phyloP scores from a whole-genome alignment of 1,284 basidiomycete species.

The Melanopsichium pennsylvanicum region DNA sequence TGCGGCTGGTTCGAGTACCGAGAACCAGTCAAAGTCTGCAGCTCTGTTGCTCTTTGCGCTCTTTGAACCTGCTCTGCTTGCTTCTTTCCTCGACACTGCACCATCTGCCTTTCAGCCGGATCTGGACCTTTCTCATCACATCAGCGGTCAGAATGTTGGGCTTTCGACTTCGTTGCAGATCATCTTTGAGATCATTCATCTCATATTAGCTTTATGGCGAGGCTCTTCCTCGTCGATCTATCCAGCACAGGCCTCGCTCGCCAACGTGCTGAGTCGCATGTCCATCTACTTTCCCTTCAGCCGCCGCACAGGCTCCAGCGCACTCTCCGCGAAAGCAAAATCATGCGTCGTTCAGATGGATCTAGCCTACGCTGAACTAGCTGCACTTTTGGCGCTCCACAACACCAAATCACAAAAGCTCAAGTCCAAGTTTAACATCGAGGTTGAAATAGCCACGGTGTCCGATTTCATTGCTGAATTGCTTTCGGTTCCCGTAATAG shows the following conservation, averaged over 20 bases:
- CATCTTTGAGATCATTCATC: constrained; percentile 29
- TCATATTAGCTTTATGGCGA: constrained; percentile 39
- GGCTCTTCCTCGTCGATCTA: constrained; percentile 6
- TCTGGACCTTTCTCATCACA: constrained; percentile 31
- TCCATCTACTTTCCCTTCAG: constrained; percentile 54
- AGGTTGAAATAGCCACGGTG: constrained; percentile 34
- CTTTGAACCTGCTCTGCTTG: constrained; percentile 21
- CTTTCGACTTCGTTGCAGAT: constrained; percentile 34
- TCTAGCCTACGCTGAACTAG: constrained; percentile 45
- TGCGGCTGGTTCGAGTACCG: not conserved
- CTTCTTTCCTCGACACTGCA: constrained; percentile 45
- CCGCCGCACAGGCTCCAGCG: constrained; percentile 23
- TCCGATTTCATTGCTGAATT: constrained; percentile 33
- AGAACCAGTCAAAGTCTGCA: constrained; percentile 10
- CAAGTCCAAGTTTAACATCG: constrained; percentile 38
- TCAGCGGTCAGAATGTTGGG: constrained; percentile 22
- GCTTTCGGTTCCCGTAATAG: constrained; percentile 17
- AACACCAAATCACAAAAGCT: constrained; percentile 4
- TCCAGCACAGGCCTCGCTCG: constrained; percentile 15
- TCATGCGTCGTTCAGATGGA: constrained; percentile 39
- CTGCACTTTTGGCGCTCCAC: constrained; percentile 35
- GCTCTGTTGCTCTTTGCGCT: constrained; percentile 31
- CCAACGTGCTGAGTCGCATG: constrained; percentile 33
- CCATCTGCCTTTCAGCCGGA: constrained; percentile 47
- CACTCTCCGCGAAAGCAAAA: constrained; percentile 31